A percentile compares a stretch with the other conserved stretches of the same genome.
Evolutionary conservation across 305 asterid species (phyloP).

Genomic region (Fraxinus sp.): DNA sequence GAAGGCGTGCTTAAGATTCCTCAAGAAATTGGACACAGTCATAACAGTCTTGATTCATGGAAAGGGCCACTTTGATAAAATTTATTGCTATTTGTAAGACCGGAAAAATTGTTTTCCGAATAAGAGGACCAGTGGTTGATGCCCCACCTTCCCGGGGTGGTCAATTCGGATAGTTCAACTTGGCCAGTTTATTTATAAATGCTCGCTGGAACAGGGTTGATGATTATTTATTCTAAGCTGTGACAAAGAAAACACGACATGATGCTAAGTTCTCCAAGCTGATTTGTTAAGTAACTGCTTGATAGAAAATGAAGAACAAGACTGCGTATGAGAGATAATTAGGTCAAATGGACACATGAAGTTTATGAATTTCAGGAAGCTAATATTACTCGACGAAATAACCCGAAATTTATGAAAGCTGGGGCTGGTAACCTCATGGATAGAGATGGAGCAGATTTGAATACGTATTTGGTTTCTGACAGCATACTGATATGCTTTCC

Average conservation of each 20-base stretch:
- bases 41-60: neutral
- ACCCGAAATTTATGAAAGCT: neutral
- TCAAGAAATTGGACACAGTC: neutral
- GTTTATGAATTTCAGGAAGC: neutral
- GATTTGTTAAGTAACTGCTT: neutral
- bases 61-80: neutral
- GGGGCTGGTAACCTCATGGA: neutral
- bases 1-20: neutral
- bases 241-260: neutral
- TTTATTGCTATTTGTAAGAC: neutral
- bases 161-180: too few relatives aligned
- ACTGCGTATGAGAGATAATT: neutral
- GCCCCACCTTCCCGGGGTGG: too few relatives aligned
- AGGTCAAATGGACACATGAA: neutral
- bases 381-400: neutral
- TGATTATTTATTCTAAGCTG: neutral
- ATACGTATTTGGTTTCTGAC: neutral
- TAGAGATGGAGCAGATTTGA: neutral
- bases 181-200: neutral
- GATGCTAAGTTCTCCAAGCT: neutral
- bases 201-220: neutral
- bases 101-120: too few relatives aligned
- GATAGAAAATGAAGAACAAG: neutral
- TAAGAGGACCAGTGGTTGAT: too few relatives aligned
- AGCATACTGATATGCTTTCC: neutral